Base-by-base conservation (phyloP, 2,329 filamentous ascomycete species). In the Plectosphaerella sp. region DNA sequence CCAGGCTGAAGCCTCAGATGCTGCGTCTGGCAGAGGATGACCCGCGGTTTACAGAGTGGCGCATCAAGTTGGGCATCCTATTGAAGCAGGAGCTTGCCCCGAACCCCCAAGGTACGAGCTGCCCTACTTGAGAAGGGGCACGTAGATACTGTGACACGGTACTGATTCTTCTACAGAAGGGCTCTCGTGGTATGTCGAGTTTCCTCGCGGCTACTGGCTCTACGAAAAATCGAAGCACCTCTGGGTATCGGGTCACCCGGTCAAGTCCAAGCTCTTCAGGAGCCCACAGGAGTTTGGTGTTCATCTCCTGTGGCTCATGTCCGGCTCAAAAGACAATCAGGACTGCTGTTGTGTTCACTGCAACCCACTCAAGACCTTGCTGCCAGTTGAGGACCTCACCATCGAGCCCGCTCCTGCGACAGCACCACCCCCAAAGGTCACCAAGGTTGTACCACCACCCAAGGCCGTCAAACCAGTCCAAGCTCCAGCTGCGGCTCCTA, bases 281-380 rank as follows among this genome's bases (percentile, higher is more conserved):
- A 77, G 73, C 43, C 77, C 78, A 1, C 75, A 78, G 52, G 78
- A 81, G 56, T 79, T 81, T 53, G 75, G 72, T 5, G 65, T 77
- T 9, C 78, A 81, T 55, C 56, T 78, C 22, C 67, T 81, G 47
- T 81, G 77, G 77, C 71, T 81, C 3, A 64, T 76, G 8, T 77
- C 76, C 28, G 60, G 64, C 15, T 79, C 77, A 14, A 67, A 64
- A 54, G 73, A 77, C 58, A 74, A 76, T 46, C 68, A 60, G 45
- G 74, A 79, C 55, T 81, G 78, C 61, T 77, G 74, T 49, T 81
- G 78, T 55, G 69, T 75, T 12, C 72, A 77, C 47, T 80, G 77
- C 62, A 75, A 74, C 51, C 56, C 64, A 5, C 60, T 64, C 8
- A 65, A 45, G 28, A 9, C 39, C n/a, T 15, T 28, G n/a, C 3